Base-by-base conservation (phyloP, 306 rosid genomes). In the Dalbergia cultrata region DNA sequence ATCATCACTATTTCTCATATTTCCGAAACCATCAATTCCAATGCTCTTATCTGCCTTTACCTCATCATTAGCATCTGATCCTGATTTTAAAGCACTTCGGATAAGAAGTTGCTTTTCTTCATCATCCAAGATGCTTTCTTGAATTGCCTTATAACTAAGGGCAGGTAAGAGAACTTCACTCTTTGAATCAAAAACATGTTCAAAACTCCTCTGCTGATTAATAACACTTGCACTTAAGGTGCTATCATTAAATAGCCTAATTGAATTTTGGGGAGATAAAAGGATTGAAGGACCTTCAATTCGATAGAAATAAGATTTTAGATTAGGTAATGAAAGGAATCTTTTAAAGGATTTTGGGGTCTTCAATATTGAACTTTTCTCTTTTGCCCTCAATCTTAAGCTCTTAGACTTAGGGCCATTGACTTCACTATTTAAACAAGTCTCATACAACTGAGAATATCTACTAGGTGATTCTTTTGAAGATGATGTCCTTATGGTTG, bases 271-370 rank as follows among this genome's bases (percentile, higher is more conserved):
- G 9, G 88, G 72, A 22, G 88, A 86, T 59, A 67, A 82, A 72
- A 19, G 5, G 59, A 26, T 62, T 37, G 79, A 41, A 82, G 82
- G 64, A 47, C 86, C 94, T 54, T 84, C 92, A 59, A 13, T 76
- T n/a, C 67, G 88, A 67, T 82, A 60, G 72, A 74, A 61, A 69
- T 73, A 77, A n/a, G 89, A 70, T 72, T 84, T 82, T 1, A 94
- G 65, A 76, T 88, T 89, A 77, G 94, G 95, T 13, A 92, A 61
- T 21, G 98, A 94, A 41, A 65, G 87, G 80, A 90, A 86, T 86
- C 98, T 87, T 45, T 82, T 60, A 13, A 94, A 60, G 34, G 83
- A 60, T 80, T 89, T 90, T 16, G 83, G 81, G 37, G 87, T 78
- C 50, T 13, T 62, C 11, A 85, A 18, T 43, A 77, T 1, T 4